A percentile compares a stretch with the other conserved stretches of the same genome.
These are phyloP conservation scores for Annulohypoxylon stygium DNA, from an alignment of 495 filamentous ascomycete species.

Conservation along the genomic window DNA sequence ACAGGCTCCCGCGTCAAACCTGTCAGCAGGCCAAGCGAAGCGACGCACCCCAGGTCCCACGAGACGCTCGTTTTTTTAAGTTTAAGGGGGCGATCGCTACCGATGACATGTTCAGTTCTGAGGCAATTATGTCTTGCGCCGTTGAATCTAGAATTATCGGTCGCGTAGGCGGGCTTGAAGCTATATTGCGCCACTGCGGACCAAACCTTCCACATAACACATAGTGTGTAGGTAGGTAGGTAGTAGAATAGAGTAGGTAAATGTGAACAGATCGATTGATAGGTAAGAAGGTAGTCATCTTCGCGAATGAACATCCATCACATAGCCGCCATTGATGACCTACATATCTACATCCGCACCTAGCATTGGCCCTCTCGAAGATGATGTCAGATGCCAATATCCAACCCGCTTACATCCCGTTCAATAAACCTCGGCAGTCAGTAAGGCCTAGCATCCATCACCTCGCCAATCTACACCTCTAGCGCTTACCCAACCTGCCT, in stretches of 20 bases:
- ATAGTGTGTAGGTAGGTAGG: background rate
- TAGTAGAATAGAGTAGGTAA: background rate
- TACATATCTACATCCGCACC: background rate
- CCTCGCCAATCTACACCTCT: slow-evolving; percentile 3
- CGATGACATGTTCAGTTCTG: background rate
- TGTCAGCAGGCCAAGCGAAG: slow-evolving; percentile 4
- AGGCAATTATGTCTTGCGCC: background rate
- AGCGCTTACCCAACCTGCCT: background rate
- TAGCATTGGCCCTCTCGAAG: background rate
- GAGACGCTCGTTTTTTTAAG: slow-evolving; percentile 1
- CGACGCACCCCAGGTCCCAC: slow-evolving; percentile 5
- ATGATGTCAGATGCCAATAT: slow-evolving; percentile 3
- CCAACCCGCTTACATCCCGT: background rate
- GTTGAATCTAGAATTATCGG: background rate
- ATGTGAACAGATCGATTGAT: background rate
- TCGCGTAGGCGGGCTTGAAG: background rate
- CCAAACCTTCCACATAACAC: background rate
- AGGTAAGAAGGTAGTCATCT: background rate
- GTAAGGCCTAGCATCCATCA: background rate
- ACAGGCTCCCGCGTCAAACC: slow-evolving; percentile 20
- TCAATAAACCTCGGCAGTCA: slow-evolving; percentile 4
- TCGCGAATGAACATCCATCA: background rate
- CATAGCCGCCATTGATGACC: background rate
- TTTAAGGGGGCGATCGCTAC: background rate
- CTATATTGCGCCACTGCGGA: background rate